Evolutionary conservation across 1,284 basidiomycete species (phyloP).

Genomic region (Hortiboletus rubellus): DNA sequence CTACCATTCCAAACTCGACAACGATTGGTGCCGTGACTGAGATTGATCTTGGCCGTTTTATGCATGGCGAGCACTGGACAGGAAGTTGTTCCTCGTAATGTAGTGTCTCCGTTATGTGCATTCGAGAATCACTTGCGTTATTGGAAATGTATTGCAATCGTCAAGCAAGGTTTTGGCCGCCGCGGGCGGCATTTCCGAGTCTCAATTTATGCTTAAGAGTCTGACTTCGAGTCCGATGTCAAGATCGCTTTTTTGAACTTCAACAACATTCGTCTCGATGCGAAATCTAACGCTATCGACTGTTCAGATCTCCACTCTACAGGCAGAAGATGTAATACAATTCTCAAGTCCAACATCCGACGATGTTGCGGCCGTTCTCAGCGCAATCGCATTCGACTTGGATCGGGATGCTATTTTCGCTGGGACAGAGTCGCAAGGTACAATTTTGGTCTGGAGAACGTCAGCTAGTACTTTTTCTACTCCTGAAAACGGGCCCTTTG

Average conservation of each 20-base stretch:
- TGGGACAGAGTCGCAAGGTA: conserved; percentile 60
- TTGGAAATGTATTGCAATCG: no score
- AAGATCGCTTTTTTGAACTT: not conserved
- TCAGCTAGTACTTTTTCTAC: conserved; percentile 19
- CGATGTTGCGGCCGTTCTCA: conserved; percentile 35
- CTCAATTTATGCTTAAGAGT: conserved; percentile 31
- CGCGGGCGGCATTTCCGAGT: not conserved
- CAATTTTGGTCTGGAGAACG: conserved; percentile 61
- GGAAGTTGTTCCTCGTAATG: no score
- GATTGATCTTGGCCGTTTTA: no score
- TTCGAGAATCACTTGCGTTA: no score
- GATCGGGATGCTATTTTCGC: conserved; percentile 65
- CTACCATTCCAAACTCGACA: no score
- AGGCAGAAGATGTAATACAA: conserved; percentile 40
- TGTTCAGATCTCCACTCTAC: conserved; percentile 18
- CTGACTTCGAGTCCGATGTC: not conserved
- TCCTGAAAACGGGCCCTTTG: conserved; percentile 17
- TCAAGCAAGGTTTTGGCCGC: no score
- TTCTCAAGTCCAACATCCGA: conserved; percentile 41
- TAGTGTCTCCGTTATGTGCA: no score
- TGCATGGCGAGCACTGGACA: no score
- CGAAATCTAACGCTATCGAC: conserved; percentile 34
- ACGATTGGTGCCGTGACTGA: no score
- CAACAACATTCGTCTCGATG: conserved; percentile 14
- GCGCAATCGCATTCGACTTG: conserved; percentile 61